A percentile compares a stretch with the other conserved stretches of the same genome.
Evolutionary conservation across 2,329 filamentous ascomycete species (phyloP).

Genomic region (Seiridium unicorne): DNA sequence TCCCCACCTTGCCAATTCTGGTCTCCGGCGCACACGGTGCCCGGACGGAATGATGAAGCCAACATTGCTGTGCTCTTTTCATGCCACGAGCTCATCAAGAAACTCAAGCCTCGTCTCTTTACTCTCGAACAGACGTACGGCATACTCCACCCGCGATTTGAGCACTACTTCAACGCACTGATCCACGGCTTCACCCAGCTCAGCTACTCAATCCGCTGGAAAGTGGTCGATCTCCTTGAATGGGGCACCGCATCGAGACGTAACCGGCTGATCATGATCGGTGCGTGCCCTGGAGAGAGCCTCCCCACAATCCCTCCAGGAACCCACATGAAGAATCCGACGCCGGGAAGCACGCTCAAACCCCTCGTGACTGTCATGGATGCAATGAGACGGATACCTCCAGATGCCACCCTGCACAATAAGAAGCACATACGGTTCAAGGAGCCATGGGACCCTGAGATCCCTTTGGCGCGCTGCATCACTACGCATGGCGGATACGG

Average conservation of each 20-base stretch:
- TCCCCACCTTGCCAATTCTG: slow-evolving; percentile 78
- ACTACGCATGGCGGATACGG: slow-evolving; percentile 59
- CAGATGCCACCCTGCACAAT: slow-evolving; percentile 38
- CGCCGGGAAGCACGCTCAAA: slow-evolving; percentile 25
- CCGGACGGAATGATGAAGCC: slow-evolving; percentile 58
- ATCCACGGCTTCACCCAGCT: slow-evolving; percentile 62
- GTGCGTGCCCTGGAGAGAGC: slow-evolving; percentile 64
- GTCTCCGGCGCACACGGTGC: slow-evolving; percentile 67
- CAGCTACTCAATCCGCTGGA: slow-evolving; percentile 72
- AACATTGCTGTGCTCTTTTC: slow-evolving; percentile 63
- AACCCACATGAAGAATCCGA: slow-evolving; percentile 49
- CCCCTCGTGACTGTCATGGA: slow-evolving; percentile 43
- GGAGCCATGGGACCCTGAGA: slow-evolving; percentile 42
- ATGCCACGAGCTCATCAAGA: slow-evolving; percentile 54
- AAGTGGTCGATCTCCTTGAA: slow-evolving; percentile 49
- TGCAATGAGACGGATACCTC: slow-evolving; percentile 35
- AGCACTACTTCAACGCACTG: slow-evolving; percentile 55
- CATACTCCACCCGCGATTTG: slow-evolving; percentile 52
- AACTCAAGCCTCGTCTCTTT: slow-evolving; percentile 62
- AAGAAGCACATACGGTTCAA: slow-evolving; percentile 27
- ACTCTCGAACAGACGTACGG: slow-evolving; percentile 81
- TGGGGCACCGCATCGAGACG: slow-evolving; percentile 52
- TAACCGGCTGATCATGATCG: slow-evolving; percentile 55
- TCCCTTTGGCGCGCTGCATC: slow-evolving; percentile 54
- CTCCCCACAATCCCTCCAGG: slow-evolving; percentile 64